phyloP scores from a whole-genome alignment of 208 protist genomes.

The Wallacemonas sp. region DNA sequence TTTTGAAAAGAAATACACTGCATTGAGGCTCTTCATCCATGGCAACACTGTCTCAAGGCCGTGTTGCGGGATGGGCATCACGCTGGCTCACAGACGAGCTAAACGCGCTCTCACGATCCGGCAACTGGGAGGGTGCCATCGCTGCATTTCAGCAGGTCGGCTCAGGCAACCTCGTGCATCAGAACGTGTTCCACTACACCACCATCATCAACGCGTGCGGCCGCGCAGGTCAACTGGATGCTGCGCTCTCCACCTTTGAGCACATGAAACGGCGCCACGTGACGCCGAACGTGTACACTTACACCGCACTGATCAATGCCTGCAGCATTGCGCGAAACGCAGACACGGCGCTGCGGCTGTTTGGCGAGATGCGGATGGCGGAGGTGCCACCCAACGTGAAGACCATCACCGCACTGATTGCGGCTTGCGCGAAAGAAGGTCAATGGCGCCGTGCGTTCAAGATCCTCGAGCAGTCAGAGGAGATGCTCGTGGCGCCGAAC shows the following conservation, averaged over 20 bases:
- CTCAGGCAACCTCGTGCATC: slow-evolving; percentile 68
- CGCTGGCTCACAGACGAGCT: slow-evolving; percentile 90
- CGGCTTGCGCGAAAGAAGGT: slow-evolving; percentile 51
- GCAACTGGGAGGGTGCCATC: slow-evolving; percentile 83
- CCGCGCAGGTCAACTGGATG: slow-evolving; percentile 65
- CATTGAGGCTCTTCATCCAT: slow-evolving; percentile 23
- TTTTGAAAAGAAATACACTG: not conserved
- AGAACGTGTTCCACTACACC: slow-evolving; percentile 91
- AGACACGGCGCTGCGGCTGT: slow-evolving; percentile 66
- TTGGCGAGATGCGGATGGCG: slow-evolving; percentile 73
- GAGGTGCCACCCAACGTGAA: slow-evolving; percentile 80
- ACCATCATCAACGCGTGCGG: slow-evolving; percentile 82
- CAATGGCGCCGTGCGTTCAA: slow-evolving; percentile 77
- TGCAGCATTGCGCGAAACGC: slow-evolving; percentile 53
- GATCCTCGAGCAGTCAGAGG: slow-evolving; percentile 73
- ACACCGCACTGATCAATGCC: slow-evolving; percentile 79
- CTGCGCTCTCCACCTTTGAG: slow-evolving; percentile 58
- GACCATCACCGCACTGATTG: slow-evolving; percentile 76
- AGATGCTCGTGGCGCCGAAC: slow-evolving; percentile 81
- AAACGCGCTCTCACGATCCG: slow-evolving; percentile 54
- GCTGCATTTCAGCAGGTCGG: slow-evolving; percentile 62
- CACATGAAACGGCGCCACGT: slow-evolving; percentile 76
- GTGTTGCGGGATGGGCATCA: slow-evolving; percentile 66
- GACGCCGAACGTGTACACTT: slow-evolving; percentile 89
- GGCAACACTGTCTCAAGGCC: slow-evolving; percentile 61